Evolutionary conservation across 208 protist species (phyloP).

Genomic region (Leishmania lainsoni): DNA sequence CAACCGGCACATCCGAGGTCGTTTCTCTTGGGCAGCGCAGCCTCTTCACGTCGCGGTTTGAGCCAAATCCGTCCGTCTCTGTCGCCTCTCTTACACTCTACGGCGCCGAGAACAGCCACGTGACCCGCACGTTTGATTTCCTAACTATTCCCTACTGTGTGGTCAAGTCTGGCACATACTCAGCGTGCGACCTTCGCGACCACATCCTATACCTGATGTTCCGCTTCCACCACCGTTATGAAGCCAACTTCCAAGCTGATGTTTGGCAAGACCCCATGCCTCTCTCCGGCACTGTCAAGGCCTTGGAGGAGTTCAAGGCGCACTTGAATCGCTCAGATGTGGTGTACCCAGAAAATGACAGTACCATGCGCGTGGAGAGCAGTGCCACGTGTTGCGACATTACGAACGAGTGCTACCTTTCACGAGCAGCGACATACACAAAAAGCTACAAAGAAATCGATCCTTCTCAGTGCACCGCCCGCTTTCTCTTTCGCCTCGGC

Average conservation of each 20-base stretch:
- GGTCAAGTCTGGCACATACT: background rate
- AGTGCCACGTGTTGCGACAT: slow-evolving; percentile 28
- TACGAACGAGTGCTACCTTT: slow-evolving; percentile 34
- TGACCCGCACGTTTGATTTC: slow-evolving; percentile 9
- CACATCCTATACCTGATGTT: slow-evolving; percentile 29
- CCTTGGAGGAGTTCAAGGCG: slow-evolving; percentile 21
- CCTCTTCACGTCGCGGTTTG: slow-evolving; percentile 19
- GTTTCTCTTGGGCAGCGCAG: slow-evolving; percentile 24
- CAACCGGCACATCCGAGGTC: background rate
- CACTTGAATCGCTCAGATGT: slow-evolving; percentile 24
- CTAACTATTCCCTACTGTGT: slow-evolving; percentile 28
- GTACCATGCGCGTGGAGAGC: slow-evolving; percentile 29
- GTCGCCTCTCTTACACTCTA: slow-evolving; percentile 16
- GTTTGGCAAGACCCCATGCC: slow-evolving; percentile 32
- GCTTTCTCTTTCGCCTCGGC: slow-evolving; percentile 29
- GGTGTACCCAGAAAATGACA: slow-evolving; percentile 8
- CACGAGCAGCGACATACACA: slow-evolving; percentile 25
- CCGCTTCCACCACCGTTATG: slow-evolving; percentile 30
- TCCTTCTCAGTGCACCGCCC: slow-evolving; percentile 18
- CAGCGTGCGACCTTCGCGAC: slow-evolving; percentile 11
- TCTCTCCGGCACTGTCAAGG: slow-evolving; percentile 10
- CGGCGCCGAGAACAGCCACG: slow-evolving; percentile 3
- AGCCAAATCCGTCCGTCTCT: slow-evolving; percentile 8
- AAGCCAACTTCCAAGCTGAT: slow-evolving; percentile 20
- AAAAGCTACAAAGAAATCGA: slow-evolving; percentile 33